Conservation (phyloP, 352 stramenopile species). For the Lagenidium giganteum region DNA sequence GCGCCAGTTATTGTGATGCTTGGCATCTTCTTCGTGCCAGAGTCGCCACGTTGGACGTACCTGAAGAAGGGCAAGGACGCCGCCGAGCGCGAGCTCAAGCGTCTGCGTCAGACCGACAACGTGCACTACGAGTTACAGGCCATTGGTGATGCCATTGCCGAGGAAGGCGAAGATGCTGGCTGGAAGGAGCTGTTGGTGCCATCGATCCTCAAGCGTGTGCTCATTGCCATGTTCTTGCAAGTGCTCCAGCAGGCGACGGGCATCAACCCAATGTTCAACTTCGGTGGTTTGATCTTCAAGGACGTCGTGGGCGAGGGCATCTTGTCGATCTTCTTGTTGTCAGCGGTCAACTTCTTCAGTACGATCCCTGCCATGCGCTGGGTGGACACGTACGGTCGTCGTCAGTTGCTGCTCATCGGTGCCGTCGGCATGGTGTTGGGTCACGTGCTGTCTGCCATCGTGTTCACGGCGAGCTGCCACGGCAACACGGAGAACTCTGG, state of each 20-base stretch:
- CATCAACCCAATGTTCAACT: constrained; percentile 22
- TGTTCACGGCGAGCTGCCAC: constrained; percentile 17
- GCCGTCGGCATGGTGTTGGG: constrained; percentile 21
- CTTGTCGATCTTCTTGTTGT: too few relatives aligned
- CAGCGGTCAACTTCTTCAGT: constrained; percentile 20
- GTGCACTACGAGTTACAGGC: constrained; percentile 20
- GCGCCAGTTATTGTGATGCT: constrained; percentile 22
- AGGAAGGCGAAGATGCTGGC: constrained; percentile 8
- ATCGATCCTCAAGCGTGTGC: constrained; percentile 10
- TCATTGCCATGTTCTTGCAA: constrained; percentile 19
- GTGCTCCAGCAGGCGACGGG: constrained; percentile 22
- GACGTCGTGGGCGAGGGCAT: too few relatives aligned
- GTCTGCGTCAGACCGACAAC: constrained; percentile 16
- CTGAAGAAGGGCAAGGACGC: too few relatives aligned
- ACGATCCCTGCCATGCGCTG: constrained; percentile 22
- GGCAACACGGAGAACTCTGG: constrained; percentile 13
- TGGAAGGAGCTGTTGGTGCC: constrained; percentile 21
- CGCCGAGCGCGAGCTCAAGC: constrained; percentile 15
- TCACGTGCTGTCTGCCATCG: constrained; percentile 17
- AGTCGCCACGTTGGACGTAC: constrained; percentile 26
- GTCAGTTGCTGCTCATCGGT: constrained; percentile 15
- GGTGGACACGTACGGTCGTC: constrained; percentile 21
- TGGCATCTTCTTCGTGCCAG: constrained; percentile 23
- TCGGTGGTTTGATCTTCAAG: too few relatives aligned
- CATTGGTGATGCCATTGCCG: constrained; percentile 22